Base-by-base conservation (phyloP, 495 filamentous ascomycete genomes). In the Hyaloscypha variabilis region DNA sequence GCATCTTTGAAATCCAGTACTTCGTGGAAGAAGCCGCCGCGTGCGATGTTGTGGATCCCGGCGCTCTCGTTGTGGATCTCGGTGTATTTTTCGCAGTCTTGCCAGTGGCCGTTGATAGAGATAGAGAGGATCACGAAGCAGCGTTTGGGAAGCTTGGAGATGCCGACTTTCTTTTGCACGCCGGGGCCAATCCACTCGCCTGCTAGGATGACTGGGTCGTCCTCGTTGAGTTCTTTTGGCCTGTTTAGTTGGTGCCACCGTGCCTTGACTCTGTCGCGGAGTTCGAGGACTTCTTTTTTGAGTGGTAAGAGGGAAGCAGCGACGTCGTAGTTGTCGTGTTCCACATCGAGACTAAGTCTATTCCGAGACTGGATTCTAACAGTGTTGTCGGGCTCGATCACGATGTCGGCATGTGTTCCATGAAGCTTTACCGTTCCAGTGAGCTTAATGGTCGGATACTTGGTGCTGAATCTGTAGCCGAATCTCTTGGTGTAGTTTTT, bases 171-270 rank as follows among this genome's bases (percentile, higher is more conserved):
- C 53, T 75, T 78, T 59, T 77, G 77, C 23, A 77, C 64, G 1
- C 72, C 74, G 4, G 63, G 53, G 14, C 75, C 75, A 25, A 76
- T 71, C 74, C 75, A 77, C 62, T 77, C 77, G 24, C 77, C 77
- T 0, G 71, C 74, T 21, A 78, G 69, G 10, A 75, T 72, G 10
- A 76, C 19, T 0, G 72, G 68, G 10, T 67, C 30, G 8, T 63
- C 53, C 2, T 53, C 21, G 11, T 74, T 68, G 0, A 74, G 46
- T 6, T 49, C 11, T 2, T 26, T n/a, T 3, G 39, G 57, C 0
- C 64, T 69, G 58, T 77, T 69, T 2, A 75, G 60, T 24, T 68
- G 5, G 1, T 26, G 59, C 52, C 53, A 78, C 58, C 70, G 29
- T 6, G 23, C 21, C 1, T 61, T 0, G 30, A 65, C 39, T n/a